Base-by-base conservation (phyloP, 1,139 yeast genomes). In the Scheffersomyces illinoinensis region DNA sequence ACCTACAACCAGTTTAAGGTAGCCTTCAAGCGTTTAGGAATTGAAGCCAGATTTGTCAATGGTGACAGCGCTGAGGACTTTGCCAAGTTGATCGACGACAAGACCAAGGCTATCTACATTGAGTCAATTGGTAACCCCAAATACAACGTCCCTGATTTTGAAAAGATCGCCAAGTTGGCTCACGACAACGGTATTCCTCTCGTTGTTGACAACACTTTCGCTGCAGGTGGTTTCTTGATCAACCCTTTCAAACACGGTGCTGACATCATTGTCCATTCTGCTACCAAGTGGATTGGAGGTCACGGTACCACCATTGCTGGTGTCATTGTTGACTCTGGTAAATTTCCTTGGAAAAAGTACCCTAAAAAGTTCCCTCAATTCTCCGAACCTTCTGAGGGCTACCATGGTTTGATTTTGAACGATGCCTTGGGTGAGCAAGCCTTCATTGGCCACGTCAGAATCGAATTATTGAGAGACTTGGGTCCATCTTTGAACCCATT, bases 221-320 rank as follows among this genome's bases (percentile, higher is more conserved):
- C 97, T 71, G 98, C 98, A 53, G 98, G 97, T 75, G 98, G 98
- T 56, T 93, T 78, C 81, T 85, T 91, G 68, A 84, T 92, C 62
- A 88, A 85, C 68, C 99, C 99, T 63, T 76, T 95, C 66, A 90
- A 89, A 62, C 90, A 85, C 69, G 98, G 98, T 65, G 98, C 92
- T 52, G 97, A 92, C 72, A 89, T 92, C 62, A 84, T 85, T 48
- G 86, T 84, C 52, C 97, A 93, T 76, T 93, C 98, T 59, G 97
- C 98, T 58, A 95, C 98, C 59, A 95, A 95, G 77, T 95, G 98
- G 97, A 93, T 95, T 67, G 97, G 97, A 65, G 99, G 98, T 62
- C 98, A 93, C 73, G 98, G 98, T 71, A 93, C 93, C 61, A 91
- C 98, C 56, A 88, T 95, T 74, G 98, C 91, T 57, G 99, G 99